A percentile compares a stretch with the other conserved stretches of the same genome.
These are phyloP conservation scores for Pleomassaria siparia DNA, from an alignment of 2,329 filamentous ascomycete species.

Conservation along the genomic window DNA sequence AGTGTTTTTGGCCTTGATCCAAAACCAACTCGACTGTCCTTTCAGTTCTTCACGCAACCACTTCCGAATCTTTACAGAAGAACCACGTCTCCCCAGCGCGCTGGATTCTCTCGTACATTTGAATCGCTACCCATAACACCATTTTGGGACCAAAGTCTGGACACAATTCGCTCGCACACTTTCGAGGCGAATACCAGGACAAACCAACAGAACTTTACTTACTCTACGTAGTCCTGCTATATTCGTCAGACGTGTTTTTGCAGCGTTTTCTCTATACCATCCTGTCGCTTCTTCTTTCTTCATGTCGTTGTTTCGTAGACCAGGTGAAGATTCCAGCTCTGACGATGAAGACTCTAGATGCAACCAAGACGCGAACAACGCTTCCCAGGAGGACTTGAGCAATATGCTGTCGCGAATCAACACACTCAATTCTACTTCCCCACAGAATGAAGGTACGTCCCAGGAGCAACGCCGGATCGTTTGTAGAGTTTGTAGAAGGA, in stretches of 20 bases:
- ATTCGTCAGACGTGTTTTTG: no score
- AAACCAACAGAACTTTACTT: no score
- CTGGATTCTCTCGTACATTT: not conserved
- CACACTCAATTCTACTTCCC: slow-evolving; percentile 24
- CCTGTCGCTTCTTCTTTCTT: not conserved
- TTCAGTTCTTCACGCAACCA: not conserved
- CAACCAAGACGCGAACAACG: no score
- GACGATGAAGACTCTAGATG: slow-evolving; percentile 24
- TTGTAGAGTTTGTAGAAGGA: no score
- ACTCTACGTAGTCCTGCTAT: no score
- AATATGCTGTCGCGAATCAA: slow-evolving; percentile 30
- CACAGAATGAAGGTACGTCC: no score
- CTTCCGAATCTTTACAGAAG: not conserved
- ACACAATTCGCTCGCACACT: no score
- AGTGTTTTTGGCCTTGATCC: slow-evolving; percentile 12
- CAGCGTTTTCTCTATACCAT: no score
- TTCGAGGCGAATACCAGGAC: no score
- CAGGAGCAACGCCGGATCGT: no score
- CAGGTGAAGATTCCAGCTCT: slow-evolving; percentile 32
- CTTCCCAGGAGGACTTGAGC: slow-evolving; percentile 12
- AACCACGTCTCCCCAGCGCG: not conserved
- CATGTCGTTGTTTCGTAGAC: slow-evolving; percentile 34
- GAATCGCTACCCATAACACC: not conserved
- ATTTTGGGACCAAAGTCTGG: no score
- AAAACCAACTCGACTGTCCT: slow-evolving; percentile 5